Conservation (phyloP, 805 yeast species). For the Myxozyma sirexii region DNA sequence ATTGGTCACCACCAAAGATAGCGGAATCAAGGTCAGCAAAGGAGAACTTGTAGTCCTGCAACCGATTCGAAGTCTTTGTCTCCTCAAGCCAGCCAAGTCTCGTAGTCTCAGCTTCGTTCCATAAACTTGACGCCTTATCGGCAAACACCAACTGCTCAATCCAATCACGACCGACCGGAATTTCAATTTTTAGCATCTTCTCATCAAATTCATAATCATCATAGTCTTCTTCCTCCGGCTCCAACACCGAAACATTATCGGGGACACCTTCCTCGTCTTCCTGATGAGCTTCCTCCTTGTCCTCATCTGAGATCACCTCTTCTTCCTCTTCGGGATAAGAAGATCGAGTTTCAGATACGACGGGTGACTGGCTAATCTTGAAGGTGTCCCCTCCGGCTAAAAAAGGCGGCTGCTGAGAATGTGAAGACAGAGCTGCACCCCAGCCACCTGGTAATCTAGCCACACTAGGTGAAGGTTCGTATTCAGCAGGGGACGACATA, state of each 20-base stretch:
- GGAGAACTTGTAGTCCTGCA: conserved; percentile 35
- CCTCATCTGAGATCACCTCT: conserved; percentile 15
- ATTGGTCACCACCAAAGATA: conserved; percentile 48
- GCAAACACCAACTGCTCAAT: conserved; percentile 21
- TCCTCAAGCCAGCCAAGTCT: background rate
- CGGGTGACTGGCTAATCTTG: background rate
- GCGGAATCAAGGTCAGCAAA: conserved; percentile 51
- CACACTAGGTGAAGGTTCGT: conserved; percentile 5
- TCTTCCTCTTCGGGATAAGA: conserved; percentile 7
- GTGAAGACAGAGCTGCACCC: conserved; percentile 13
- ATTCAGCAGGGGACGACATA: conserved; percentile 6
- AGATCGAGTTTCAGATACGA: background rate
- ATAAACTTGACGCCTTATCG: conserved; percentile 12
- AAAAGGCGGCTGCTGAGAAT: conserved; percentile 9
- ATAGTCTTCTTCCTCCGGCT: conserved; percentile 8
- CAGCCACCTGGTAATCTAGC: conserved; percentile 23
- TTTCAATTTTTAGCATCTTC: background rate
- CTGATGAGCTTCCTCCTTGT: conserved; percentile 4
- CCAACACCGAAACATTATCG: conserved; percentile 3
- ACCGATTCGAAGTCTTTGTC: background rate
- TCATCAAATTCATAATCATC: conserved; percentile 5
- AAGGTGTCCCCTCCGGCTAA: conserved; percentile 16
- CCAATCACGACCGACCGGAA: conserved; percentile 23
- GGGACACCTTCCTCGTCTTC: conserved; percentile 16
- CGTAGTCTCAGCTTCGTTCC: conserved; percentile 19